Percentiles rank a stretch among this genome's conserved stretches.
Evolutionary conservation across 1,284 basidiomycete genomes (phyloP).

Genomic region (Chalciporus sp.): DNA sequence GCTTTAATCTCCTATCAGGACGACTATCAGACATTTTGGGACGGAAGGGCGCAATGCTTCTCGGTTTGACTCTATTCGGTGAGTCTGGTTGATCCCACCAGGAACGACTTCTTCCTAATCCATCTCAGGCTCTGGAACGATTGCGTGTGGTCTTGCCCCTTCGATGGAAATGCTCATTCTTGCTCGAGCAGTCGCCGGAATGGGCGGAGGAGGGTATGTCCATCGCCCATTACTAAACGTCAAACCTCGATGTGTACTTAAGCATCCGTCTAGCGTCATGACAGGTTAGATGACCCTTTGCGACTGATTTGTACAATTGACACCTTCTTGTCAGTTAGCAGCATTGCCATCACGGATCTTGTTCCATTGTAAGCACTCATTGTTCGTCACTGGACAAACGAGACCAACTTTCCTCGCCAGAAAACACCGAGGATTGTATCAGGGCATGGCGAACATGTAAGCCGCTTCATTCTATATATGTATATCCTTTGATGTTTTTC

Average conservation of each 20-base stretch:
- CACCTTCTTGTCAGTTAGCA: slow-evolving; percentile 58
- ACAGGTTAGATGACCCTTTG: slow-evolving; percentile 56
- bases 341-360: slow-evolving; percentile 75
- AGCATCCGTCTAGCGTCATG: slow-evolving; percentile 61
- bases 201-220: slow-evolving; percentile 85
- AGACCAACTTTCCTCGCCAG: slow-evolving; percentile 39
- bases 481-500: slow-evolving; percentile 10
- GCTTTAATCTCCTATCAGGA: slow-evolving; percentile 49
- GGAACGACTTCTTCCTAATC: slow-evolving; percentile 20
- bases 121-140: slow-evolving; percentile 70
- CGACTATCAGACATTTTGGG: slow-evolving; percentile 87
- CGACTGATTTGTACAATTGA: slow-evolving; percentile 19
- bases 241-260: slow-evolving; percentile 1
- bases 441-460: slow-evolving; percentile 87
- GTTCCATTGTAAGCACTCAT: slow-evolving; percentile 70
- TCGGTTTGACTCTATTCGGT: slow-evolving; percentile 84
- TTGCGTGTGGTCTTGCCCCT: slow-evolving; percentile 80
- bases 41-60: slow-evolving; percentile 81
- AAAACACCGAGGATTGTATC: slow-evolving; percentile 84
- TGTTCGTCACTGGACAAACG: background rate
- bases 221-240: background rate
- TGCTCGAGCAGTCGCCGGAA: slow-evolving; percentile 82
- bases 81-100: slow-evolving; percentile 23
- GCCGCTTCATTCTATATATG: slow-evolving; percentile 24
- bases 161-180: slow-evolving; percentile 84